Base-by-base conservation (phyloP, 2,329 filamentous ascomycete genomes). In the Aspergillus awamori region DNA sequence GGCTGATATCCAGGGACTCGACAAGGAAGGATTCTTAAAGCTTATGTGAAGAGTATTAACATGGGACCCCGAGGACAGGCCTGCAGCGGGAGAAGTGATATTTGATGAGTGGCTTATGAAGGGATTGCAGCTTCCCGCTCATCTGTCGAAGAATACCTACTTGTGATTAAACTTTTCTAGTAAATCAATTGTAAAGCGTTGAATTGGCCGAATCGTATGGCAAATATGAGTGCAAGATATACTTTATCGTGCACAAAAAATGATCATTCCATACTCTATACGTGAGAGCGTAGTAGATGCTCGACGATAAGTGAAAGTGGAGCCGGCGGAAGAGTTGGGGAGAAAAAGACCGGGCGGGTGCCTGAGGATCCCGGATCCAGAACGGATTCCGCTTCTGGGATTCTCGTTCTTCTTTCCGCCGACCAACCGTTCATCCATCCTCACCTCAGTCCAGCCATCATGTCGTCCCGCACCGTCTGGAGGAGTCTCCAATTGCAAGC, bases 401-500 rank as follows among this genome's bases (percentile, higher is more conserved):
- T 51, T 51, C 47, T 33, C 26, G 47, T 26, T 30, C 47, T 51
- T 51, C 47, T 51, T 51, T 51, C 47, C 26, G 47, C 47, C 47
- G 47, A 51, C 26, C 26, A 33, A 20, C 26, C 41, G 8, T 30
- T 20, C 11, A 8, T 15, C n/a, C 47, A 30, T 10, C 47, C 39
- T 45, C 53, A 11, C 53, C 5, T 17, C 39, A 47, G 28, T 43
- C 36, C 39, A 43, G 30, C 58, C 59, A 68, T 58, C 60, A 77
- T 77, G 74, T 71, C 73, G 30, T 72, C 73, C 28, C 71, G 70
- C 60, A 70, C 74, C 13, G 61, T 74, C 61, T 78, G 74, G 76
- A 69, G 77, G 53, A 71, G 71, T 38, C 61, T 79, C 62, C 72
- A 74, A 62, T 69, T 72, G 56, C 72, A 70, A 59, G 69, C 75